A percentile compares a stretch with the other conserved stretches of the same genome.
phyloP scores from a whole-genome alignment of 2,329 filamentous ascomycete genomes.

The Neophaeococcomyces aloes region DNA sequence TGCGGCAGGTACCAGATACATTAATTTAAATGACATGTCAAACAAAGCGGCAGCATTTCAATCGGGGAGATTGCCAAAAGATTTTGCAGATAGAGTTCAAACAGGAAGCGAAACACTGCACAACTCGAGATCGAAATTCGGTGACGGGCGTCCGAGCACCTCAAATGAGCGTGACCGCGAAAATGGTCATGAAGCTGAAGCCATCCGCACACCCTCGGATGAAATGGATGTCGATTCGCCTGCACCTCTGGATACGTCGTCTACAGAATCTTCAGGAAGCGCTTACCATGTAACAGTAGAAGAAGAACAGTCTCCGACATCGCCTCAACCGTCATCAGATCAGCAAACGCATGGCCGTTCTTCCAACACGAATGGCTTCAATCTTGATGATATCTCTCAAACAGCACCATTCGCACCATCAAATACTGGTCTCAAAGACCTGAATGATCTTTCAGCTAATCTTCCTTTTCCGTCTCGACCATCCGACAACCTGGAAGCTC shows the following conservation, averaged over 20 bases:
- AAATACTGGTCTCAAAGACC: constrained; percentile 40
- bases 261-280: not conserved
- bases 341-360: not conserved
- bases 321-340: not conserved
- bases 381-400: constrained; percentile 42
- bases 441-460: constrained; percentile 43
- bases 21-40: constrained; percentile 6
- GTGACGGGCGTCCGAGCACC: not conserved
- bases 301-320: constrained; percentile 1
- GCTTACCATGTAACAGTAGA: constrained; percentile 6
- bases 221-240: constrained; percentile 8
- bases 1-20: constrained; percentile 10
- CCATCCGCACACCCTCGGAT: not conserved
- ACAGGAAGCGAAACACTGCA: constrained; percentile 4
- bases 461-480: constrained; percentile 51
- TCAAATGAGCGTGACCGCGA: not conserved
- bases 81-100: constrained; percentile 11
- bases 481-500: constrained; percentile 26
- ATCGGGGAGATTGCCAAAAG: constrained; percentile 15
- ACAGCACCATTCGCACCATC: constrained; percentile 41
- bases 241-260: not conserved
- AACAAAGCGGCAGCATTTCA: constrained; percentile 16
- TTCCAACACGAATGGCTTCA: constrained; percentile 24
- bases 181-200: not conserved
- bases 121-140: constrained; percentile 6